Base-by-base conservation (phyloP, 2,329 filamentous ascomycete genomes). In the Dryadomyces quercivorus region DNA sequence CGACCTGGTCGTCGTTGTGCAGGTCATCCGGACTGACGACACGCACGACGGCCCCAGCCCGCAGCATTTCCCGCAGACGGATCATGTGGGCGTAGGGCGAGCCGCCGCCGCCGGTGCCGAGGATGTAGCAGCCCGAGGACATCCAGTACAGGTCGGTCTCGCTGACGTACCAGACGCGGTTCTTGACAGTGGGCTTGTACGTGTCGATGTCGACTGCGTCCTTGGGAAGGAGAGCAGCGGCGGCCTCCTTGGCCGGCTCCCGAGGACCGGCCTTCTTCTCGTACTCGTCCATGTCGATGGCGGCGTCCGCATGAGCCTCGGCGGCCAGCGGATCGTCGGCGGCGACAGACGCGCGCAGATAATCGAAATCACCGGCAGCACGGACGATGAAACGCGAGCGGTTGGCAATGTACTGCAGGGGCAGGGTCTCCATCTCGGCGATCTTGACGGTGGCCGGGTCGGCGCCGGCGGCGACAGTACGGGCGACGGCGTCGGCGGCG, bases 321-420 rank as follows among this genome's bases (percentile, higher is more conserved):
- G 3, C 10, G 7, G 9, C 9, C 13, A 44, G 12, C 15, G 34
- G 8, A 7, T 21, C 15, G 16, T 12, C 13, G 8, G 51, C 46
- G 16, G 26, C 26, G 10, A 4, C 36, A 12, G 36, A 13, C 36
- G 34, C 45, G 12, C 69, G 64, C 1, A 64, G 62, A 55, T 72
- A 72, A 59, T 78, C 77, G 51, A 57, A 58, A 26, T 53, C 50
- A 9, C 81, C 81, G 0, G 76, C 78, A 1, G 80, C 80, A 51
- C 77, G 71, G 8, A 82, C 74, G 16, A 83, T 77, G 68, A 75
- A 81, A 54, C 67, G 74, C 50, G 66, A 81, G 26, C 57, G 57
- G 68, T 76, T 70, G 2, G 69, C 69, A 51, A 77, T 69, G 53
- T 77, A 77, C 70, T 75, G 74, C 38, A 84, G 63, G 0, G 80